Base-by-base conservation (phyloP, 2,329 filamentous ascomycete genomes). In the Diaporthe ilicicola region DNA sequence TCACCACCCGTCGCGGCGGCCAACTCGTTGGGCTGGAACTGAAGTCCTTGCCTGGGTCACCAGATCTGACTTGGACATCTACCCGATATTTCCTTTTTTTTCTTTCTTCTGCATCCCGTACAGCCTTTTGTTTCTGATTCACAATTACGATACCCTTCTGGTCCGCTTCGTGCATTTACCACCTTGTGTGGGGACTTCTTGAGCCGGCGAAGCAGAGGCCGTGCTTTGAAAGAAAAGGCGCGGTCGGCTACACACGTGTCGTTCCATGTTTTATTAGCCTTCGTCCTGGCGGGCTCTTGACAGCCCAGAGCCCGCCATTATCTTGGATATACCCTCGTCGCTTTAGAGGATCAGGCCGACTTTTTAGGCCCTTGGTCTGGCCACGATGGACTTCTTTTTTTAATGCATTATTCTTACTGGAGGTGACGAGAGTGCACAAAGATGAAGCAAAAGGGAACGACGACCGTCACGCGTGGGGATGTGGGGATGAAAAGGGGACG, bases 11-110 rank as follows among this genome's bases (percentile, higher is more conserved):
- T 97, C 74, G 95, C 95, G 81, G 92, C 94, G 4, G 94, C 97
- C 85, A 98, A 98, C 87, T 97, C 94, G 65, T 89, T 98, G 75
- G 95, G 95, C 77, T 98, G 95, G 95, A 97, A 97, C 85, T 98
- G 87, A 90, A 76, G 69, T 62, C 24, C 42, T n/a, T 42, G 32
- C 32, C 37, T 42, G 42, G 69, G 70, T 64, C 61, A 61, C 42
- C 48, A 44, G 74, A 71, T 64, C 69, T 44, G 44, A 55, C 50
- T 65, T 46, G 44, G 46, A 46, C 73, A 75, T 73, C 75, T 50
- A 50, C 42, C 53, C 75, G 74, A 76, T 78, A 78, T 76, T 74
- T 76, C 68, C 69, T 77, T 68, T 74, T 72, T 55, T 74, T 77
- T 68, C 74, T 72, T 55, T 74, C 76, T 73, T 73, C 65, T 69